Evolutionary conservation across 2,329 filamentous ascomycete species (phyloP).

Genomic region (Exophiala viscosa): DNA sequence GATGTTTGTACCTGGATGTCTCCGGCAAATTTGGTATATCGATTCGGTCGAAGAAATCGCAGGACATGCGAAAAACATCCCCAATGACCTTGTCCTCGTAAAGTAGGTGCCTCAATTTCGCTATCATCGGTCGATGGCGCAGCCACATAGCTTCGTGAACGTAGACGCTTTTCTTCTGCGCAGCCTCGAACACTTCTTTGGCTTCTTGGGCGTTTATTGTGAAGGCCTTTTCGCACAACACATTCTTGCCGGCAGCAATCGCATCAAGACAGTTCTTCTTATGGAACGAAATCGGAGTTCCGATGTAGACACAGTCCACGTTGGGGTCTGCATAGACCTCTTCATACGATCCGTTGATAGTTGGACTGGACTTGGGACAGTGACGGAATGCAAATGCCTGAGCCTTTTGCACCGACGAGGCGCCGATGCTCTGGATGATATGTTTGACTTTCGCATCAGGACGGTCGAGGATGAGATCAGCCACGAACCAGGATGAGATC

Average conservation of each 20-base stretch:
- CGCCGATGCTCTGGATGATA: conserved; percentile 43
- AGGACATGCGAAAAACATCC: conserved; percentile 53
- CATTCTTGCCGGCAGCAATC: conserved; percentile 6
- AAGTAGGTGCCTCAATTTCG: conserved; percentile 57
- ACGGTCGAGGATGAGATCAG: conserved; percentile 40
- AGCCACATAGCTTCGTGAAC: conserved; percentile 76
- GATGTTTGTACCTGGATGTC: conserved; percentile 60
- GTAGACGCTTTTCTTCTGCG: conserved; percentile 68
- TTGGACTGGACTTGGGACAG: conserved; percentile 15
- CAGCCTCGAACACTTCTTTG: conserved; percentile 66
- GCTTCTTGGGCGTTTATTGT: conserved; percentile 78
- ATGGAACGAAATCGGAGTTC: conserved; percentile 21
- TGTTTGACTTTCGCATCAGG: conserved; percentile 39
- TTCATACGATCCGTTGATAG: conserved; percentile 20
- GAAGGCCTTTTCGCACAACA: conserved; percentile 68
- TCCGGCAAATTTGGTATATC: conserved; percentile 12
- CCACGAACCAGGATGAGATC: conserved; percentile 47
- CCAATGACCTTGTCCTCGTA: conserved; percentile 50
- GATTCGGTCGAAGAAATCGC: conserved; percentile 43
- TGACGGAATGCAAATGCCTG: conserved; percentile 37
- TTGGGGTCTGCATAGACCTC: conserved; percentile 25
- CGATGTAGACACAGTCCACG: conserved; percentile 33
- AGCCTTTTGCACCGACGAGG: conserved; percentile 40
- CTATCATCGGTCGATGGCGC: conserved; percentile 77
- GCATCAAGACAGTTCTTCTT: no score